Base-by-base conservation (phyloP, 2,329 filamentous ascomycete genomes). In the Exophiala lecanii-corni region DNA sequence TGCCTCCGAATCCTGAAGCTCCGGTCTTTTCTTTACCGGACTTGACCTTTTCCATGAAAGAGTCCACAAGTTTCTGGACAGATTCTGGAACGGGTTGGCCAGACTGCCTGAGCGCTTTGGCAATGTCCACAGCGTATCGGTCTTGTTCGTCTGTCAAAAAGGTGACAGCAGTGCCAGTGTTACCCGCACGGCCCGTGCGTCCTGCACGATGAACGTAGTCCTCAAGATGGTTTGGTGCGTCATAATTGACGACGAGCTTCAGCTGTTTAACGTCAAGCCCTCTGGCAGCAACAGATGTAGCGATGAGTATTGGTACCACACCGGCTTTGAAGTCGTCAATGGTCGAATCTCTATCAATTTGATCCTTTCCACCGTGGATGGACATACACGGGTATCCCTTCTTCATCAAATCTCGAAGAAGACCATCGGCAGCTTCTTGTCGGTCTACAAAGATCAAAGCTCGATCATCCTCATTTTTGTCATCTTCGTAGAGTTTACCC, bases 151-250 rank as follows among this genome's bases (percentile, higher is more conserved):
- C 84, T 0, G 88, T 94, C 45, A 98, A 73, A 60, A 97, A 95
- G 0, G 92, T 98, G 38, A 98, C 86, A 0, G 92, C 92, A 28
- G 89, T 94, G 51, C 92, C 92, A 16, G 81, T 95, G 59, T 96
- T 94, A 30, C 92, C 92, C 34, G 92, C 92, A 61, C 92, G 84
- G 9, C 92, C 92, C 5, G 92, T 97, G 57, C 92, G 86, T 36
- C 92, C 92, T 42, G 86, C 88, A 51, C 92, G 84, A 63, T 98
- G 92, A 23, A 98, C 92, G 59, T 97, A 97, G 61, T 98, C 92
- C 66, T 97, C 91, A 36, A 52, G 37, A 43, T 56, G 53, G 45
- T 56, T 56, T 10, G 54, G 54, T 4, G 51, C 53, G 28, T 56
- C 54, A 39, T 53, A 56, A 40, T 56, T 56, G 67, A 98, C 82